Evolutionary conservation across 169 alveolate genomes (phyloP).

Genomic region (Theileria sp.): DNA sequence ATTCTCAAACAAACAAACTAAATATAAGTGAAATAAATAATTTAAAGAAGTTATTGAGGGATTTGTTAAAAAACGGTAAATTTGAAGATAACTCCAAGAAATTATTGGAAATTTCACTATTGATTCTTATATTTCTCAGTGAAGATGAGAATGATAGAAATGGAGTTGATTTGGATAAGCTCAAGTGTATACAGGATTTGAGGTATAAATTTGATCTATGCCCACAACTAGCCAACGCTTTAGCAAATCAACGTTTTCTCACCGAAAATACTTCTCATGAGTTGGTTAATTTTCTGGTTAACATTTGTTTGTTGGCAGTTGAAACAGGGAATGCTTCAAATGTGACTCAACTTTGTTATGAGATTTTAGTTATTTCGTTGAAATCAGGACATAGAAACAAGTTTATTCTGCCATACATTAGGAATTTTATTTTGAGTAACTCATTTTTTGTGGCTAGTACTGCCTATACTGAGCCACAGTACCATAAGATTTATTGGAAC

Average conservation of each 20-base stretch:
- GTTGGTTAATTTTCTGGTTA: not conserved
- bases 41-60: not conserved
- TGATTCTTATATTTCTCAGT: constrained; percentile 20
- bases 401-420: not conserved
- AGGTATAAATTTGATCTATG: constrained; percentile 1
- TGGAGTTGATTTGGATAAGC: not conserved
- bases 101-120: constrained; percentile 17
- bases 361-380: constrained; percentile 3
- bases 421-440: not conserved
- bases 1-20: not conserved
- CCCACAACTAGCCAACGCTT: not conserved
- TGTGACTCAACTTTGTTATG: constrained; percentile 21
- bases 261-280: not conserved
- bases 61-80: not conserved
- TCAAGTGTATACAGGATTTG: not conserved
- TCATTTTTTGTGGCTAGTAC: not conserved
- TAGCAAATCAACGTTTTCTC: not conserved
- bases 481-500: constrained; percentile 21
- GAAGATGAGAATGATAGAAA: not conserved
- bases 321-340: constrained; percentile 26
- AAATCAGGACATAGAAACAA: not conserved
- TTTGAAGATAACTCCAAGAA: constrained; percentile 5
- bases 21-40: not conserved
- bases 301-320: constrained; percentile 32
- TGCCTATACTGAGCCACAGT: not conserved